Conservation (phyloP, 2,329 filamentous ascomycete species). For the Xylaria sp. region DNA sequence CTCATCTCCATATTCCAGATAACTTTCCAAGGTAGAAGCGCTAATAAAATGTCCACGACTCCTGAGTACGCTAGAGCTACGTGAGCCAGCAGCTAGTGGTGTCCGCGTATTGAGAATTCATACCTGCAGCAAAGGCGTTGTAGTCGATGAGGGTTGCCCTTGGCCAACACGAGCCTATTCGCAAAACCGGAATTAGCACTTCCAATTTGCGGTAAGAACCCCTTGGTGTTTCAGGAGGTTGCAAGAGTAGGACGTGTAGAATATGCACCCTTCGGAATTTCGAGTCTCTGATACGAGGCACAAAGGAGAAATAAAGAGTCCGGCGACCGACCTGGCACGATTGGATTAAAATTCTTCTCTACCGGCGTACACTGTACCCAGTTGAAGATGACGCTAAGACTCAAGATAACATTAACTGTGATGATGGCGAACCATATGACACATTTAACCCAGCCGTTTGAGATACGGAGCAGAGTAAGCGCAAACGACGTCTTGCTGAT, state of each 20-base stretch:
- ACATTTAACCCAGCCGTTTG: constrained; percentile 35
- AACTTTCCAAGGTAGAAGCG: constrained; percentile 49
- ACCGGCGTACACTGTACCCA: constrained; percentile 42
- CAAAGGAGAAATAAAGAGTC: too few species aligned
- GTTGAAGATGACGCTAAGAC: constrained; percentile 36
- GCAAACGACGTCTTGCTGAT: constrained; percentile 48
- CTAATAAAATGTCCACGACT: constrained; percentile 48
- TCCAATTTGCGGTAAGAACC: too few species aligned
- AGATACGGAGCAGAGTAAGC: constrained; percentile 44
- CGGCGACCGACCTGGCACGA: too few species aligned
- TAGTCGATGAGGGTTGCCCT: constrained; percentile 39
- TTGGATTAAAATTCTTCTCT: constrained; percentile 39
- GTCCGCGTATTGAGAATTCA: neutral
- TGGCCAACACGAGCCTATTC: constrained; percentile 43
- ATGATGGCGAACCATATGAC: constrained; percentile 43
- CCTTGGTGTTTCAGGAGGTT: too few species aligned
- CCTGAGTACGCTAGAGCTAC: constrained; percentile 41
- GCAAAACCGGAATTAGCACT: too few species aligned
- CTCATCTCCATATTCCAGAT: constrained; percentile 49
- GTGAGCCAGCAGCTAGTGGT: neutral
- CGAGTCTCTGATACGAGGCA: too few species aligned
- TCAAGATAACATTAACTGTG: constrained; percentile 41
- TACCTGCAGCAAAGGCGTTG: constrained; percentile 42
- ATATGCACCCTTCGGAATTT: too few species aligned
- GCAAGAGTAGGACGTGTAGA: too few species aligned